These are phyloP conservation scores for Clitopilus hobsonii DNA, from an alignment of 768 basidiomycete genomes.

Conservation along the genomic window DNA sequence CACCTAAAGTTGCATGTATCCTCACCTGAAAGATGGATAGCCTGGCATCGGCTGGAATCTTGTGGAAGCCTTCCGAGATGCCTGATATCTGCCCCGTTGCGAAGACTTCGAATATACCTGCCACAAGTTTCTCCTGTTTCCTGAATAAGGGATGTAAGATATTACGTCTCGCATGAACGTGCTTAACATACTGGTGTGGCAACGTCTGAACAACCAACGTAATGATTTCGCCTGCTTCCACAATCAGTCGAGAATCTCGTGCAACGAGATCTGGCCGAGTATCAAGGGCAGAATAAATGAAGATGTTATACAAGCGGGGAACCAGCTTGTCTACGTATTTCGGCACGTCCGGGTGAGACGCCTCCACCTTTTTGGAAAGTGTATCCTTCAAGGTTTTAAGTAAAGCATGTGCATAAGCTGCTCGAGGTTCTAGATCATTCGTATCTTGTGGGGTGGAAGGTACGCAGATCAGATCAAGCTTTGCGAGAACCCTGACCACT, in stretches of 20 bases:
- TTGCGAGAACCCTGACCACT: conserved; percentile 69
- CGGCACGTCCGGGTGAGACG: conserved; percentile 64
- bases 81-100: conserved; percentile 45
- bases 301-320: conserved; percentile 64
- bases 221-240: conserved; percentile 61
- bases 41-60: conserved; percentile 28
- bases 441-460: conserved; percentile 13
- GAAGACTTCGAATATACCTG: conserved; percentile 49
- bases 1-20: conserved; percentile 4
- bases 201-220: conserved; percentile 63
- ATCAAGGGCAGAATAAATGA: conserved; percentile 37
- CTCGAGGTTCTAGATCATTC: conserved; percentile 51
- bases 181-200: conserved; percentile 55
- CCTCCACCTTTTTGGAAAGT: conserved; percentile 40
- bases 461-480: conserved; percentile 67
- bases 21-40: conserved; percentile 54
- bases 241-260: conserved; percentile 48
- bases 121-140: conserved; percentile 57
- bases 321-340: conserved; percentile 80
- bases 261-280: conserved; percentile 25
- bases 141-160: conserved; percentile 28
- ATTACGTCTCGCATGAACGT: background rate
- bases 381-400: conserved; percentile 65
- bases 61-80: conserved; percentile 54
- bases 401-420: conserved; percentile 84